Conservation (phyloP, 345 rosid species). For the Eucalyptus pumila region DNA sequence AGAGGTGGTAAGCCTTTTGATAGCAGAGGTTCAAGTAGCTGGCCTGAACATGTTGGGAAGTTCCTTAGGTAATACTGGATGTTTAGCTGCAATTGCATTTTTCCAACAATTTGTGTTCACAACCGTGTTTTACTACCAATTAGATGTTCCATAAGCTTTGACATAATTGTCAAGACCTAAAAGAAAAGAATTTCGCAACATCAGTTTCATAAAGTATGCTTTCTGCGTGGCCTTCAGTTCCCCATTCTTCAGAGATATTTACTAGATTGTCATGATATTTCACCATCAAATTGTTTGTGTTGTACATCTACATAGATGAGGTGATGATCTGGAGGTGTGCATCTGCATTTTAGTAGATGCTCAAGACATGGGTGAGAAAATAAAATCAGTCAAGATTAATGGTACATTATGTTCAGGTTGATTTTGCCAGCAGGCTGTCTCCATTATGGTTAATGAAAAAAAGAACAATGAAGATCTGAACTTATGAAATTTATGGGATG, state of each 20-base stretch:
- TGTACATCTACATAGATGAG: no score
- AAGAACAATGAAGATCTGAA: not conserved
- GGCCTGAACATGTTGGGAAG: constrained; percentile 88
- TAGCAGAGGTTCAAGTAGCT: constrained; percentile 80
- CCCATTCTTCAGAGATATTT: no score
- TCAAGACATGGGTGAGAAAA: not conserved
- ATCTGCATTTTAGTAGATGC: not conserved
- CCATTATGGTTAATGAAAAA: not conserved
- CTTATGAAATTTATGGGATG: not conserved
- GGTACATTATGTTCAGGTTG: not conserved
- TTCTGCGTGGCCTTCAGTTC: no score
- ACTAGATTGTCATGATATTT: no score
- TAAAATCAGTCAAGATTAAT: not conserved
- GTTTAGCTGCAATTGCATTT: not conserved
- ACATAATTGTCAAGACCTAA: not conserved
- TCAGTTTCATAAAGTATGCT: no score
- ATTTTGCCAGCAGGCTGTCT: not conserved
- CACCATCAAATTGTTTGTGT: no score
- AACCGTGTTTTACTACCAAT: not conserved
- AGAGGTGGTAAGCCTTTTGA: constrained; percentile 79
- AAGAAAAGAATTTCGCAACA: not conserved
- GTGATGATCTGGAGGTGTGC: not conserved
- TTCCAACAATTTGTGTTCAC: not conserved
- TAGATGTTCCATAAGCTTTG: not conserved
- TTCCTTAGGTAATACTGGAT: constrained; percentile 56